phyloP scores from a whole-genome alignment of 139 green algal genomes.

The Coelastrella sp. region DNA sequence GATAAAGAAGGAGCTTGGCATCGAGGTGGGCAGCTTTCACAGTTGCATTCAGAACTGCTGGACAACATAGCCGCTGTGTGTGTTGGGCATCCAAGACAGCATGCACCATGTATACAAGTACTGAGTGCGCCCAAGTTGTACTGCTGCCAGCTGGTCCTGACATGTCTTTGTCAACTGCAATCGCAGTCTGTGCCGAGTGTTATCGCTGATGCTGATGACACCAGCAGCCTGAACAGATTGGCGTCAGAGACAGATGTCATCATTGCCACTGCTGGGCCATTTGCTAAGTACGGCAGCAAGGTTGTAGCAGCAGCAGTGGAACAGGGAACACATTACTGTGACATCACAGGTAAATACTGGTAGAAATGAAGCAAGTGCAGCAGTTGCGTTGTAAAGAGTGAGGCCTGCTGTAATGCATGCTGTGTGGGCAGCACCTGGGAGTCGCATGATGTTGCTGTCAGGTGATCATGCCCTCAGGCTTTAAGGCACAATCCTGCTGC shows the following conservation, averaged over 20 bases:
- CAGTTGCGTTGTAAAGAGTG: neutral
- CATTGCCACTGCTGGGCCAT: conserved; percentile 78
- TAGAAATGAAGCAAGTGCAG: neutral
- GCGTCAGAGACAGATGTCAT: conserved; percentile 74
- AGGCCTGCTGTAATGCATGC: no score
- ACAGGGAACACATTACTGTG: conserved; percentile 84
- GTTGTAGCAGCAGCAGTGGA: conserved; percentile 84
- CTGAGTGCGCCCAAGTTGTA: neutral
- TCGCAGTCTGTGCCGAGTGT: conserved; percentile 75
- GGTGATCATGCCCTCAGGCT: neutral
- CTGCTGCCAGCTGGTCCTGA: no score
- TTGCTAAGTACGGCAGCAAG: conserved; percentile 69
- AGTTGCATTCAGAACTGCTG: no score
- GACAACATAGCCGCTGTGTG: no score
- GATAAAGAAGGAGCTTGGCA: conserved; percentile 63
- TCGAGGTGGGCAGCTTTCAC: conserved; percentile 61
- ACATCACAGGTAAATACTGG: conserved; percentile 83
- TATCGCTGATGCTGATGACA: conserved; percentile 72
- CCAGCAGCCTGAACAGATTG: conserved; percentile 64
- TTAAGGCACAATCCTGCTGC: neutral
- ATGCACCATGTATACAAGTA: neutral
- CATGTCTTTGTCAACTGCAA: no score
- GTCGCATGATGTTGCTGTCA: no score
- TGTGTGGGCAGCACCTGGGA: no score
- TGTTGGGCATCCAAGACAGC: no score